Conservation (phyloP, 441 rosid genomes). For the Eutrema salsugineum region DNA sequence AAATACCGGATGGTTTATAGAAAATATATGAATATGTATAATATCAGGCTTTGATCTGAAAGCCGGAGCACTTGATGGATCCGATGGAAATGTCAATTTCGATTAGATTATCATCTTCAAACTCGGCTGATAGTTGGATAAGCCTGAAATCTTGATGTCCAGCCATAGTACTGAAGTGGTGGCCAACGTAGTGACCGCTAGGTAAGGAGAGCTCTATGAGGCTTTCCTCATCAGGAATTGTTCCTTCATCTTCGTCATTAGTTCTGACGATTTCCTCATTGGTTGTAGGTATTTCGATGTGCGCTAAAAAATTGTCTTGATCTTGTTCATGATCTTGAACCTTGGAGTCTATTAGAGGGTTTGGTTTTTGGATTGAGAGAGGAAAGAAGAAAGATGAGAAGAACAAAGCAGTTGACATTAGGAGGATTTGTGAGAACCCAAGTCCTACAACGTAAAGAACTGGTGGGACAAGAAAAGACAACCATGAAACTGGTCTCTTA, state of each 20-base stretch:
- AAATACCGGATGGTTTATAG: not conserved
- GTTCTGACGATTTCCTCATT: not conserved
- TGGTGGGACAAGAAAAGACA: slow-evolving; percentile 35
- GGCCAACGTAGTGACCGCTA: slow-evolving; percentile 55
- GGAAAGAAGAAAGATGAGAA: slow-evolving; percentile 40
- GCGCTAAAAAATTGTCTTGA: not conserved
- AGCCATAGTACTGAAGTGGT: slow-evolving; percentile 6
- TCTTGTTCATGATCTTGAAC: slow-evolving; percentile 12
- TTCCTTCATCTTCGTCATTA: slow-evolving; percentile 52
- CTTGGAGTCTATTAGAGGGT: not conserved
- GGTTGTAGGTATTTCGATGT: slow-evolving; percentile 22
- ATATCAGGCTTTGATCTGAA: slow-evolving; percentile 58
- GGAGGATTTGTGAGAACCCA: slow-evolving; percentile 36
- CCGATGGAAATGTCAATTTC: slow-evolving; percentile 92
- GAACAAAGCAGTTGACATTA: slow-evolving; percentile 35
- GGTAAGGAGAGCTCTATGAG: slow-evolving; percentile 84
- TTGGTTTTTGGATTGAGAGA: slow-evolving; percentile 32
- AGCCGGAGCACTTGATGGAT: slow-evolving; percentile 78
- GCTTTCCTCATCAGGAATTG: slow-evolving; percentile 80
- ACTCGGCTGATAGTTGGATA: slow-evolving; percentile 50
- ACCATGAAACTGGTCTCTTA: slow-evolving; percentile 39
- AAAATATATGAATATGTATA: not conserved
- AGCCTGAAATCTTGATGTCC: slow-evolving; percentile 35
- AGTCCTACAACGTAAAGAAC: slow-evolving; percentile 37
- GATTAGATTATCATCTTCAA: slow-evolving; percentile 84